These are phyloP conservation scores for Rhizopogon sp. DNA, from an alignment of 768 basidiomycete species.

Conservation along the genomic window DNA sequence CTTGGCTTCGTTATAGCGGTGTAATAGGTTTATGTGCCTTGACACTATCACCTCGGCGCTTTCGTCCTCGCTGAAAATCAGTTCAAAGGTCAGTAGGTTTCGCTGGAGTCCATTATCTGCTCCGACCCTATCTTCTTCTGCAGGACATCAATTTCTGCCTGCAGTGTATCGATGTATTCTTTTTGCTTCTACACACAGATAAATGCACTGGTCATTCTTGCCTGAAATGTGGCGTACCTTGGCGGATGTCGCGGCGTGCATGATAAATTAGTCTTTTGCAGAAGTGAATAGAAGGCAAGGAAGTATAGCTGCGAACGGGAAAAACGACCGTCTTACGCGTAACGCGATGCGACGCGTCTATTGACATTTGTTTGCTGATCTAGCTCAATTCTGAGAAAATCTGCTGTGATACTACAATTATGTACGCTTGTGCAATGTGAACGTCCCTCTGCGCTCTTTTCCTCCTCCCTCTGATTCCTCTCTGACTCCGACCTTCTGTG, in stretches of 20 bases:
- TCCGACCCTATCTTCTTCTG: conserved; percentile 43
- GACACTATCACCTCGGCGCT: conserved; percentile 59
- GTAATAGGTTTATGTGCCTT: conserved; percentile 65
- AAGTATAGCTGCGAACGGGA: no score
- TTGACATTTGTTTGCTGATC: no score
- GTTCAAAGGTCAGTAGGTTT: background rate
- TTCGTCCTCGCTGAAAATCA: conserved; percentile 30
- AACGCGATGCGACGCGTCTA: no score
- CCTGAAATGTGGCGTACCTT: conserved; percentile 15
- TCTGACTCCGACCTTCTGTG: no score
- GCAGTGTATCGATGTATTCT: conserved; percentile 40
- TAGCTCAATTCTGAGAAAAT: no score
- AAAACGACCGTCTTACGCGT: no score
- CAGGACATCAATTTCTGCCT: conserved; percentile 43
- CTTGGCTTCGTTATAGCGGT: conserved; percentile 77
- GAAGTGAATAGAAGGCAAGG: no score
- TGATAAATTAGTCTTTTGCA: background rate
- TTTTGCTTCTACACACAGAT: conserved; percentile 42
- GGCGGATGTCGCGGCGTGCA: conserved; percentile 25
- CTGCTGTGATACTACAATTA: no score
- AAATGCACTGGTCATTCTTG: background rate
- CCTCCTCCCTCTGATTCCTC: no score
- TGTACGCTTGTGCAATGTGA: no score
- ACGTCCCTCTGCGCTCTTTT: no score
- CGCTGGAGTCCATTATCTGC: conserved; percentile 1